Percentiles rank a stretch among this genome's conserved stretches.
Evolutionary conservation across 1,139 yeast genomes (phyloP).

Genomic region (Suhomyces kunorum): DNA sequence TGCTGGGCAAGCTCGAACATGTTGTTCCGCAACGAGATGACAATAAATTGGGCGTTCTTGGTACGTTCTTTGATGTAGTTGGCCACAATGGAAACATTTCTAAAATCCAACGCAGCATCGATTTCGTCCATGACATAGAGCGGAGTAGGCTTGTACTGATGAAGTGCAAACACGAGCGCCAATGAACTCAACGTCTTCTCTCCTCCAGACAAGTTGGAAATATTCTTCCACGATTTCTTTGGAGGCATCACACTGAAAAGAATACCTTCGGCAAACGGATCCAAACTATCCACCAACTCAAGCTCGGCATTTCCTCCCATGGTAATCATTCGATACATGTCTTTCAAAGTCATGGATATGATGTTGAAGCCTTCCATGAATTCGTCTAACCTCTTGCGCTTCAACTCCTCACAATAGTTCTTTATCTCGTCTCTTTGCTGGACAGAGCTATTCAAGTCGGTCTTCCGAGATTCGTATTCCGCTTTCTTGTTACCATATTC

Average conservation of each 20-base stretch:
- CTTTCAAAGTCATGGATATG: conserved; percentile 86
- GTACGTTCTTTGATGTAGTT: conserved; percentile 95
- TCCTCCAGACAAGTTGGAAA: conserved; percentile 94
- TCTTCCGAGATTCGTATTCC: conserved; percentile 65
- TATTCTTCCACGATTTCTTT: conserved; percentile 95
- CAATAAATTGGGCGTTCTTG: conserved; percentile 94
- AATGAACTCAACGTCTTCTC: conserved; percentile 94
- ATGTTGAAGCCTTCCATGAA: conserved; percentile 90
- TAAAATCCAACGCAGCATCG: conserved; percentile 96
- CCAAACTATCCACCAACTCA: conserved; percentile 91
- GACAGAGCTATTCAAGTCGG: conserved; percentile 69
- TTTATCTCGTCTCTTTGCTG: conserved; percentile 66
- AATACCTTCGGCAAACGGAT: conserved; percentile 98
- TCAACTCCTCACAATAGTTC: conserved; percentile 65
- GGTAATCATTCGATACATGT: conserved; percentile 97
- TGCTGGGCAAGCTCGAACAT: conserved; percentile 97
- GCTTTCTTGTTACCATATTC: conserved; percentile 70
- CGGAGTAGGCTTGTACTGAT: conserved; percentile 96
- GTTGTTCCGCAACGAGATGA: conserved; percentile 90
- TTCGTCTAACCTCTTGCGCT: conserved; percentile 75
- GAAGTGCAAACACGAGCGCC: conserved; percentile 95
- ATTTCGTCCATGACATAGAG: conserved; percentile 98
- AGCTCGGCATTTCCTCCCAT: conserved; percentile 99
- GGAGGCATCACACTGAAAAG: conserved; percentile 99
- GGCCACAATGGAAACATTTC: conserved; percentile 96